Conservation (phyloP, 768 basidiomycete species). For the Candolleomyces eurysporus region DNA sequence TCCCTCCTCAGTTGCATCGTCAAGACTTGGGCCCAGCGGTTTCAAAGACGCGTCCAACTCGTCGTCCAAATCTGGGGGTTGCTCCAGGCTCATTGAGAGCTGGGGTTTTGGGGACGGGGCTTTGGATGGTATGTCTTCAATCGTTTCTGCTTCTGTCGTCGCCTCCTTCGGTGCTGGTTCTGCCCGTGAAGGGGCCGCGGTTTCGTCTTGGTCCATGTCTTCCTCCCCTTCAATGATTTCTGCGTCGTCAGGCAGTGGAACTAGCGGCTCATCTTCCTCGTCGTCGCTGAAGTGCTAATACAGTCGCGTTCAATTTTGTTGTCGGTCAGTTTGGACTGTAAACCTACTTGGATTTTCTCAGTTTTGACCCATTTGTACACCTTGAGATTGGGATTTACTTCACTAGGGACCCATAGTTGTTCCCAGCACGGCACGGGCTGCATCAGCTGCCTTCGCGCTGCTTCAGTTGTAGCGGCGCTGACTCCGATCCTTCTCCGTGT, state of each 20-base stretch:
- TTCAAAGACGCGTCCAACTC: conserved; percentile 57
- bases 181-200: conserved; percentile 36
- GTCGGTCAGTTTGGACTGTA: not conserved
- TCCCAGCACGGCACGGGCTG: conserved; percentile 89
- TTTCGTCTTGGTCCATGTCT: conserved; percentile 73
- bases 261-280: conserved; percentile 81
- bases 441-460: conserved; percentile 82
- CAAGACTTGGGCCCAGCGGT: conserved; percentile 47
- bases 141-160: conserved; percentile 21
- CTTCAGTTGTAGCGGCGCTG: conserved; percentile 73
- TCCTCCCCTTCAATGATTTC: conserved; percentile 76
- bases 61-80: conserved; percentile 24
- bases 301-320: not conserved
- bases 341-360: conserved; percentile 68
- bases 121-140: conserved; percentile 47
- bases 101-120: conserved; percentile 69
- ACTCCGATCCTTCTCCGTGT: conserved; percentile 77
- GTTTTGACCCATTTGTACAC: conserved; percentile 80
- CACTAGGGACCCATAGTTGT: conserved; percentile 66
- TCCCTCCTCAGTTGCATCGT: conserved; percentile 33
- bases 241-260: conserved; percentile 74
- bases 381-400: conserved; percentile 54
- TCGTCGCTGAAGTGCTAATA: conserved; percentile 87
- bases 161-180: conserved; percentile 17
- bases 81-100: conserved; percentile 51